Evolutionary conservation across 2,329 filamentous ascomycete species (phyloP).

Genomic region (Fusarium dlaminii): DNA sequence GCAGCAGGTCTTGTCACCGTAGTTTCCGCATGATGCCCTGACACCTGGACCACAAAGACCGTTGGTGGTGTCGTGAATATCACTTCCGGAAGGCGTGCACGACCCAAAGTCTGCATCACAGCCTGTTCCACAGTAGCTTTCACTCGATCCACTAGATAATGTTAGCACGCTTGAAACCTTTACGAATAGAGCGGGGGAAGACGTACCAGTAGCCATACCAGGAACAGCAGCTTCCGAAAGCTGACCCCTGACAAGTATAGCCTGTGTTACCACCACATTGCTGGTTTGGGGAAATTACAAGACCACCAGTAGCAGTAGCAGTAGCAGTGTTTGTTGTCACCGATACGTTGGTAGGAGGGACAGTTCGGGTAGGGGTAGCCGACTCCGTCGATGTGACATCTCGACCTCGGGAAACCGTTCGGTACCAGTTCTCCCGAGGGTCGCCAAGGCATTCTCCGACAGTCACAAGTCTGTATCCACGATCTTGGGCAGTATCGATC

Average conservation of each 20-base stretch:
- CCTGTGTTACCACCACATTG: slow-evolving; percentile 48
- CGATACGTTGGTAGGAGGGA: slow-evolving; percentile 9
- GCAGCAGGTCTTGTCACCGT: slow-evolving; percentile 49
- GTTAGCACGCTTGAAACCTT: slow-evolving; percentile 5
- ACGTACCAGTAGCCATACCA: slow-evolving; percentile 53
- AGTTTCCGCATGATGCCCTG: slow-evolving; percentile 47
- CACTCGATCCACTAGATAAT: slow-evolving; percentile 44
- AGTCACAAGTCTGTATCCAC: slow-evolving; percentile 60
- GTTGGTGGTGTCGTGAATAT: slow-evolving; percentile 47
- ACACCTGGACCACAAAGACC: slow-evolving; percentile 48
- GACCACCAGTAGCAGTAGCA: slow-evolving; percentile 30
- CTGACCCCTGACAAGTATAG: slow-evolving; percentile 50
- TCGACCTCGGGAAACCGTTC: slow-evolving; percentile 39
- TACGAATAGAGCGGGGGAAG: background rate
- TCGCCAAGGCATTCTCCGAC: slow-evolving; percentile 68
- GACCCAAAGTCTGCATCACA: slow-evolving; percentile 49
- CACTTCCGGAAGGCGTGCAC: slow-evolving; percentile 40
- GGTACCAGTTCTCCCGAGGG: slow-evolving; percentile 62
- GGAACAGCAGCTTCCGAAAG: slow-evolving; percentile 53
- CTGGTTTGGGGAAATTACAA: slow-evolving; percentile 47
- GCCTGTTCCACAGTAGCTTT: slow-evolving; percentile 51
- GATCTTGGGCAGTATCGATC: slow-evolving; percentile 51
- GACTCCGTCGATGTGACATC: slow-evolving; percentile 7
- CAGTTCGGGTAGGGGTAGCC: slow-evolving; percentile 19
- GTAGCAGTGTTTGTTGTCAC: slow-evolving; percentile 22